A percentile compares a stretch with the other conserved stretches of the same genome.
These are phyloP conservation scores for Musa itinerans DNA, from an alignment of 176 grass and related monocot genomes.

Conservation along the genomic window DNA sequence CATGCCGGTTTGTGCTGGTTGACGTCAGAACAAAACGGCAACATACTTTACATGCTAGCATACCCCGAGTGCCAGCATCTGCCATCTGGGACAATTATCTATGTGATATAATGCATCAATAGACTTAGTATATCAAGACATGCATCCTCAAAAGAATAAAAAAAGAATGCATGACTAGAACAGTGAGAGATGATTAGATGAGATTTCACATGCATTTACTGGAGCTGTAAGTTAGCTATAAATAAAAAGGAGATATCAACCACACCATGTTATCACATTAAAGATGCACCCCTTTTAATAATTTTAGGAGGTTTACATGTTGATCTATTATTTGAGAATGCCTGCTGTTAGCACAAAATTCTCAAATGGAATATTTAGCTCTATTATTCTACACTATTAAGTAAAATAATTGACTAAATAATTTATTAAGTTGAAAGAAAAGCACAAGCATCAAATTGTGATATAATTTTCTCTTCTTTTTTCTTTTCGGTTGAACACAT, in stretches of 20 bases:
- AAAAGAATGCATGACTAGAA: background rate
- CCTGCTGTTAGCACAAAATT: background rate
- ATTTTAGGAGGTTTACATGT: background rate
- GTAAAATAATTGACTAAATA: no score
- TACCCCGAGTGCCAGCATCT: background rate
- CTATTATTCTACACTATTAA: no score
- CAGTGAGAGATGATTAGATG: background rate
- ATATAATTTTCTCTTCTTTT: no score
- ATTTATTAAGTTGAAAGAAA: no score
- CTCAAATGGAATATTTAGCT: no score
- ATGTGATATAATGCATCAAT: background rate
- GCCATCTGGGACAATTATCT: background rate
- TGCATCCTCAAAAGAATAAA: background rate
- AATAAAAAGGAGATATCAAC: background rate
- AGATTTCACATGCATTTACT: background rate
- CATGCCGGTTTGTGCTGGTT: no score
- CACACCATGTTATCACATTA: background rate
- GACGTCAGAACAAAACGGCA: no score
- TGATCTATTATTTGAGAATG: background rate
- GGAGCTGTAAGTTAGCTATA: background rate
- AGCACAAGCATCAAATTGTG: no score
- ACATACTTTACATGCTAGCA: no score
- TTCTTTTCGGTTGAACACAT: no score
- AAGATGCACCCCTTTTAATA: background rate
- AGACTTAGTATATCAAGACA: background rate